phyloP scores from a whole-genome alignment of 2,329 filamentous ascomycete genomes.

The Thermoascus crustaceus region DNA sequence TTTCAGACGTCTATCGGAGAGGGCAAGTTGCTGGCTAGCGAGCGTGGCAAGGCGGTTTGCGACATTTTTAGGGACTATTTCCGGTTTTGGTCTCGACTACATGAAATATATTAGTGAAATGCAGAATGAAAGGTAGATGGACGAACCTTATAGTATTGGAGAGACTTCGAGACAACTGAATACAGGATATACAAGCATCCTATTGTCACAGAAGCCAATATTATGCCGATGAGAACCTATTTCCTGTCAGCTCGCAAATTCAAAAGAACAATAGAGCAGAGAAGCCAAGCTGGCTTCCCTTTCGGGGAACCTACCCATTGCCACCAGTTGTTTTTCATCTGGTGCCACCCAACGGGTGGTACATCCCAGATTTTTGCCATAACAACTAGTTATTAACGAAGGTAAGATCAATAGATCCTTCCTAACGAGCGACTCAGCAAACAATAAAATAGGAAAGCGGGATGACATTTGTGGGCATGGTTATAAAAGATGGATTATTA shows the following conservation, averaged over 20 bases:
- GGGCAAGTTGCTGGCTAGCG: slow-evolving; percentile 14
- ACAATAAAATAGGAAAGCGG: slow-evolving; percentile 5
- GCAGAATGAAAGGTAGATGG: not conserved
- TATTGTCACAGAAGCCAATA: slow-evolving; percentile 21
- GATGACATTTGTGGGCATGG: slow-evolving; percentile 8
- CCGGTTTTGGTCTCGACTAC: slow-evolving; percentile 17
- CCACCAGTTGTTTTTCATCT: slow-evolving; percentile 35
- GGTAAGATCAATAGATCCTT: slow-evolving; percentile 3
- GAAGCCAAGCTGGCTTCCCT: too few relatives aligned
- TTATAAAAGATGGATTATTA: not conserved
- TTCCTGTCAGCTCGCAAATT: slow-evolving; percentile 10
- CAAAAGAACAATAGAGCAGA: too few relatives aligned
- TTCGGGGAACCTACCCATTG: slow-evolving; percentile 27
- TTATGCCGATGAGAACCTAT: slow-evolving; percentile 28
- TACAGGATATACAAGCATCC: slow-evolving; percentile 24
- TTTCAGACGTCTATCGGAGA: slow-evolving; percentile 10
- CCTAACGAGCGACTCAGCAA: not conserved
- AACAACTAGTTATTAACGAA: slow-evolving; percentile 14
- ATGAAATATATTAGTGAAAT: not conserved
- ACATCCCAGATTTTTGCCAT: slow-evolving; percentile 24
- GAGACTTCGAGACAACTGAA: slow-evolving; percentile 14
- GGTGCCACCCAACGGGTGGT: slow-evolving; percentile 24
- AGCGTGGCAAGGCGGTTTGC: slow-evolving; percentile 16
- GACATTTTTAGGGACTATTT: slow-evolving; percentile 19
- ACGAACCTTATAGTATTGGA: slow-evolving; percentile 23